Conservation (phyloP, 2,329 filamentous ascomycete species). For the Botrytis deweyae region DNA sequence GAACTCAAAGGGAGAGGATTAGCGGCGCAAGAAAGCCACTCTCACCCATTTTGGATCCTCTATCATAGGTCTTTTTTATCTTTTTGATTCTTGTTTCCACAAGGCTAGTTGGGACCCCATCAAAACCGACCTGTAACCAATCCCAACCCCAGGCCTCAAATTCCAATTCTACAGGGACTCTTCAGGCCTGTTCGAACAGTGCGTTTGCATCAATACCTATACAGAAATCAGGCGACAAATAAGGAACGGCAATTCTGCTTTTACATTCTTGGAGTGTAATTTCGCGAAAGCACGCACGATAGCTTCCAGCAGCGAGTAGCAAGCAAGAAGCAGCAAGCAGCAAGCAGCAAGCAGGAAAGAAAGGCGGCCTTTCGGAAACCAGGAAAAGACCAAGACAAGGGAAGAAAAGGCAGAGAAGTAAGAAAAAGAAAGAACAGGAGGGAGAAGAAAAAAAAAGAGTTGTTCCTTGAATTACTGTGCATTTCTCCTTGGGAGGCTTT, state of each 20-base stretch:
- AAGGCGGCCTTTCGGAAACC: neutral
- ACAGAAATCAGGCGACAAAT: neutral
- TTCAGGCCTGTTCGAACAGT: slow-evolving; percentile 2
- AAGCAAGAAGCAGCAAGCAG: neutral
- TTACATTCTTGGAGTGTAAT: slow-evolving; percentile 11
- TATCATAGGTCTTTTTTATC: neutral
- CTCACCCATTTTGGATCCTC: neutral
- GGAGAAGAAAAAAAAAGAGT: neutral
- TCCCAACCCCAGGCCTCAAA: slow-evolving; percentile 1
- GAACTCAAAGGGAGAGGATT: neutral
- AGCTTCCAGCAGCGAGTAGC: neutral
- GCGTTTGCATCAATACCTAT: slow-evolving; percentile 8
- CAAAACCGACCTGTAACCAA: slow-evolving; percentile 3
- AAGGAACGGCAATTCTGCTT: neutral
- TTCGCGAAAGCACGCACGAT: slow-evolving; percentile 12
- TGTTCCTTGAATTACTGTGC: neutral
- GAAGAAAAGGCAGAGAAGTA: neutral
- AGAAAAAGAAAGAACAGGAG: neutral
- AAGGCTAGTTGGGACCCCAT: neutral
- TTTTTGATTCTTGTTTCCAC: neutral
- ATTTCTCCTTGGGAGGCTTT: neutral
- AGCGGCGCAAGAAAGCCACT: neutral
- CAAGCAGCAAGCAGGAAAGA: neutral
- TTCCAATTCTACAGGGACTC: slow-evolving; percentile 9
- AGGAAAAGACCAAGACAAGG: neutral